Conservation (phyloP, 2,329 filamentous ascomycete species). For the Lasiodiplodia theobromae region DNA sequence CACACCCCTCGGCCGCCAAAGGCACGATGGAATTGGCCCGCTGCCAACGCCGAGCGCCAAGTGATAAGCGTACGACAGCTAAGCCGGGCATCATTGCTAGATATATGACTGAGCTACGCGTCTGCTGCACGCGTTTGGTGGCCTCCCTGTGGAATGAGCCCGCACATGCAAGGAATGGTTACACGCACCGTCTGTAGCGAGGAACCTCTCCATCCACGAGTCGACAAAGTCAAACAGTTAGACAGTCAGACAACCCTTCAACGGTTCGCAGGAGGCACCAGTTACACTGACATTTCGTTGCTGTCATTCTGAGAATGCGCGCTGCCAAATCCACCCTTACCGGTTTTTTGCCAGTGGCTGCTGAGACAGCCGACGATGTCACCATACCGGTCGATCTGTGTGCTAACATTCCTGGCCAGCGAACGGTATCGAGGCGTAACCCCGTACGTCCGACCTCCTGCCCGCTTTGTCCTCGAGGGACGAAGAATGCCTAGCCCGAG, state of each 20-base stretch:
- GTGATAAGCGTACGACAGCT: constrained; percentile 27
- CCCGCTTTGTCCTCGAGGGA: constrained; percentile 24
- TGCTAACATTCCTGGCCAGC: constrained; percentile 34
- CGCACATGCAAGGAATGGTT: constrained; percentile 36
- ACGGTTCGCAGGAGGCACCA: not conserved
- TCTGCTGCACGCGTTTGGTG: constrained; percentile 27
- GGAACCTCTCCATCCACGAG: constrained; percentile 25
- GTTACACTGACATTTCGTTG: constrained; percentile 12
- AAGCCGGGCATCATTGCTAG: constrained; percentile 11
- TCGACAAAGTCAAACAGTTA: not conserved
- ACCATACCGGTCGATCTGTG: constrained; percentile 20
- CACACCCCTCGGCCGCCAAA: constrained; percentile 5
- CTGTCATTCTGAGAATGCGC: not conserved
- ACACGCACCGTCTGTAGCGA: constrained; percentile 8
- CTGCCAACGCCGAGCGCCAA: constrained; percentile 29
- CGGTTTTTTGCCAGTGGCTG: constrained; percentile 1
- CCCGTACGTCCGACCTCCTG: constrained; percentile 26
- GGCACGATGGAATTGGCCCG: constrained; percentile 22
- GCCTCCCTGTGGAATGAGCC: constrained; percentile 31
- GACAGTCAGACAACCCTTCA: constrained; percentile 11
- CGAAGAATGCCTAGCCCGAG: constrained; percentile 41
- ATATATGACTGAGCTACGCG: constrained; percentile 29
- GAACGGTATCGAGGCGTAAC: constrained; percentile 15
- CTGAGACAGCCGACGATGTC: constrained; percentile 15
- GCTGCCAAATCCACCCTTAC: constrained; percentile 4